Evolutionary conservation across 805 yeast genomes (phyloP).

Genomic region (Lachancea fermentati): DNA sequence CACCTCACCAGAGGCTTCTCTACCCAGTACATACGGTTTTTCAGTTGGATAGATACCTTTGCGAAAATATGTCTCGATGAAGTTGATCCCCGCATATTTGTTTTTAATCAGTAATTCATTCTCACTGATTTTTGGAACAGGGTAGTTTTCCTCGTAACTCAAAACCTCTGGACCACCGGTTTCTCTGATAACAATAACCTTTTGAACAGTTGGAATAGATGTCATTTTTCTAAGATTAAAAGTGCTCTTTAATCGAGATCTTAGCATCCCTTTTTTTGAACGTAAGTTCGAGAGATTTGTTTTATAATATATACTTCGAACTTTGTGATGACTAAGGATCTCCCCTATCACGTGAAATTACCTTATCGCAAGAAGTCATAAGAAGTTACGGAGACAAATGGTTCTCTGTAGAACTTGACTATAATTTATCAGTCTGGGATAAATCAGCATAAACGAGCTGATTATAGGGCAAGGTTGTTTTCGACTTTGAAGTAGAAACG

Average conservation of each 20-base stretch:
- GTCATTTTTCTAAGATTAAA: slow-evolving; percentile 5
- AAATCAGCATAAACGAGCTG: too few relatives aligned
- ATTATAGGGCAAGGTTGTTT: too few relatives aligned
- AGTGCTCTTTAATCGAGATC: neutral
- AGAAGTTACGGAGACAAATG: too few relatives aligned
- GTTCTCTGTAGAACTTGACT: too few relatives aligned
- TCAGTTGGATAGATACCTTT: slow-evolving; percentile 63
- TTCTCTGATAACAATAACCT: slow-evolving; percentile 49
- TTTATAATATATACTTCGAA: too few relatives aligned
- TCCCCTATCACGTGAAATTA: neutral
- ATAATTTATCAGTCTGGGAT: too few relatives aligned
- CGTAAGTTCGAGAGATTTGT: too few relatives aligned
- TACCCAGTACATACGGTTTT: slow-evolving; percentile 62
- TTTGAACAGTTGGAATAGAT: slow-evolving; percentile 50
- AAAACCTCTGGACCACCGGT: slow-evolving; percentile 56
- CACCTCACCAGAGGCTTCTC: slow-evolving; percentile 68
- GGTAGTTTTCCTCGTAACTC: slow-evolving; percentile 46
- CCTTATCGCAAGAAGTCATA: neutral
- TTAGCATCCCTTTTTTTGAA: neutral
- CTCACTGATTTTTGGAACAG: slow-evolving; percentile 48
- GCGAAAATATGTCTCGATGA: slow-evolving; percentile 79
- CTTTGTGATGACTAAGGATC: neutral
- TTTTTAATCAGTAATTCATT: slow-evolving; percentile 67
- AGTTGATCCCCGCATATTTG: slow-evolving; percentile 73
- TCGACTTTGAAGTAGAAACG: too few relatives aligned